Conservation (phyloP, 2,329 filamentous ascomycete genomes). For the Alternaria viburni region DNA sequence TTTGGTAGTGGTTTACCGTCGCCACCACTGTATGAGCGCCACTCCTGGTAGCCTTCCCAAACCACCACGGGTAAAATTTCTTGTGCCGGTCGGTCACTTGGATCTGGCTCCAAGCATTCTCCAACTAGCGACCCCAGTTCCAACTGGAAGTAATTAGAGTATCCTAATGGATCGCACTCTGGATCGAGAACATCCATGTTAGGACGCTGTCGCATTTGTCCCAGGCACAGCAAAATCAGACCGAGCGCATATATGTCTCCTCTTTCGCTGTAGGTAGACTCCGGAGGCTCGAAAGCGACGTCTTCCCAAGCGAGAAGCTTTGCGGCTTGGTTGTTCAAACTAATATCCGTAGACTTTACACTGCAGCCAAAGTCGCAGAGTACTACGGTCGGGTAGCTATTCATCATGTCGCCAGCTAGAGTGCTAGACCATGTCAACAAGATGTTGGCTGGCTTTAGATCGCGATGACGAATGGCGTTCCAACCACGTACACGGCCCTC, state of each 20-base stretch:
- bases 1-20: neutral
- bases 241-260: constrained; percentile 6
- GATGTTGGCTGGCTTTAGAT: constrained; percentile 25
- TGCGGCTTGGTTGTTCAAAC: neutral
- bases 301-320: neutral
- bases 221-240: constrained; percentile 5
- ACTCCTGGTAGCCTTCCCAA: neutral
- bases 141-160: neutral
- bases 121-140: neutral
- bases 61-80: neutral
- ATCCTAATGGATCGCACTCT: neutral
- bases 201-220: neutral
- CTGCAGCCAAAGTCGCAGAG: constrained; percentile 22
- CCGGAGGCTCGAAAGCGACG: neutral
- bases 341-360: neutral
- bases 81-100: neutral
- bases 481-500: neutral
- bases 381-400: constrained; percentile 7
- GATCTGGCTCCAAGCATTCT: neutral
- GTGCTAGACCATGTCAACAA: constrained; percentile 15
- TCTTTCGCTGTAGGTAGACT: neutral
- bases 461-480: constrained; percentile 18
- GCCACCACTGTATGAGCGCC: neutral
- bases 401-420: neutral
- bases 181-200: neutral